Evolutionary conservation across 2,329 filamentous ascomycete genomes (phyloP), one percentile per base, ranked within the genome.

Genomic region (Furcasterigmium furcatum): DNA sequence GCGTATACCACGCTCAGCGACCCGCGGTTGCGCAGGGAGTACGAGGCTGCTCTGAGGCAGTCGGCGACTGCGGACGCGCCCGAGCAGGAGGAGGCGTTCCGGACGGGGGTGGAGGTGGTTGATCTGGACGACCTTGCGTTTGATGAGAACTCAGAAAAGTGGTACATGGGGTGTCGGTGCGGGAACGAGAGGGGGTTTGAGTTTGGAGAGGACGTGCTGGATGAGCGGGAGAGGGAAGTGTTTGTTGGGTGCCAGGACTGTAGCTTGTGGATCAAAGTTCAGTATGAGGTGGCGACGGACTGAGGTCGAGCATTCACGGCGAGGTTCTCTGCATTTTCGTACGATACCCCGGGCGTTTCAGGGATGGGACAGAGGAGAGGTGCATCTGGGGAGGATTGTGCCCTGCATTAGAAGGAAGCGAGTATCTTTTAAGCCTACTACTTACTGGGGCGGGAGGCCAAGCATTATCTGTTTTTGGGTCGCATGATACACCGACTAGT

Each of bases 191-290:
- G 73, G 32, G 82, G 82, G 2, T 87, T 80, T 58, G 60, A 74
- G 22, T 76, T 86, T 50, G 65, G 62, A 14, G 82, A 86, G 62
- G 63, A 61, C 9, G 80, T 86, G 58, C 65, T 87, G 41, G 77
- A 82, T 52, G 79, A 77, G 57, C 76, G 79, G 42, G 70, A 77
- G 50, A 77, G 82, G 9, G 79, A 83, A 57, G 61, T 86, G 39
- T 71, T 84, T 60, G 81, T 87, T 34, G 82, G 79, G 10, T 87
- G 83, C 56, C 70, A 72, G 46, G 82, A 85, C 55, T 87, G 83
- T 53, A 86, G 82, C 57, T 66, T 87, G 38, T 86, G 81, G 81
- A 60, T 86, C 43, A 74, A 76, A 46, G 80, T 87, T 30, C 72
- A 82, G 42, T 87, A 85, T 67, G 79, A 77, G 9, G 71, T 82